Evolutionary conservation across 805 yeast species (phyloP), one percentile per base, ranked within the genome.

Genomic region (Cyberlindnera bimundalis): DNA sequence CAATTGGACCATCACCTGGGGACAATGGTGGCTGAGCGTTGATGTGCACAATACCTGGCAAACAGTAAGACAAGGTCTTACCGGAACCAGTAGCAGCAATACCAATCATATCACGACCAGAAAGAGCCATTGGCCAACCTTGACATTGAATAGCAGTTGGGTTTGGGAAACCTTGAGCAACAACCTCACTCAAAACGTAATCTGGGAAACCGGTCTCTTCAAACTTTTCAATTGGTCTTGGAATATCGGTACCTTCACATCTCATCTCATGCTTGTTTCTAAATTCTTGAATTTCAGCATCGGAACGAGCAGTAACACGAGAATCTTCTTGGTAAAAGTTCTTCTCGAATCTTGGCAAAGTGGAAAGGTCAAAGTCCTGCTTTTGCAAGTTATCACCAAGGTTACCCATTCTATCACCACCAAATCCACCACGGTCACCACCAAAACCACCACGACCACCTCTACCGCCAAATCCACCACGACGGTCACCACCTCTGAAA

Each of bases 51-150:
- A 93, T 93, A 52, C 93, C 84, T 52, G 99, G 99, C 61, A 93
- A 75, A 74, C 96, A 88, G 76, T 91, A 93, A 30, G 97, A 87
- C 58, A 93, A 75, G 48, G 99, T 93, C 76, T 93, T 93, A 76
- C 99, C 99, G 42, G 97, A 90, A 70, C 99, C 99, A 53, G 99
- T 93, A 55, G 96, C 84, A 43, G 99, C 98, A 65, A 93, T 84
- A 76, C 99, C 99, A 68, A 93, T 86, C 91, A 93, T 84, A 66
- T 93, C 98, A 72, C 98, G 87, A 74, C 99, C 99, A 57, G 91
- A 81, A 45, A 90, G 74, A 60, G 99, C 99, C 99, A 93, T 93
- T 50, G 99, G 99, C 99, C 99, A 93, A 73, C 99, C 99, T 74
- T 93, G 99, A 68, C 96, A 88, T 73, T 93, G 99, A 61, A 93